phyloP scores from a whole-genome alignment of 495 filamentous ascomycete genomes.

The Immersiella caudata region DNA sequence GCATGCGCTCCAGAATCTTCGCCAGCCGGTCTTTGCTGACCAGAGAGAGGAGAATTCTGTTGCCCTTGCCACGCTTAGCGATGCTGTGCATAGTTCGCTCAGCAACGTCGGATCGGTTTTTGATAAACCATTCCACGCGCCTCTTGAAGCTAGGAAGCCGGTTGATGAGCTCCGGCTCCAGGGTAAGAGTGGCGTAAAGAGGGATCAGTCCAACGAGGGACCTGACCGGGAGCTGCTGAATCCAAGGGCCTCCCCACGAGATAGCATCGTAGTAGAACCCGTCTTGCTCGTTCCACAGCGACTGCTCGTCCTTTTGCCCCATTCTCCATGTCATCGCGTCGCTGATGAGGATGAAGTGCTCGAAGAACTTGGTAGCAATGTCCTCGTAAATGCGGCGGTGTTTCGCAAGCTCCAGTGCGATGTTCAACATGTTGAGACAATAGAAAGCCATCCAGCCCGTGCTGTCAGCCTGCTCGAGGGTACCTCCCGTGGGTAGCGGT shows the following conservation, averaged over 20 bases:
- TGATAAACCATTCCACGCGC: conserved; percentile 88
- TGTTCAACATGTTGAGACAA: conserved; percentile 93
- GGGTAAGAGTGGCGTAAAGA: conserved; percentile 84
- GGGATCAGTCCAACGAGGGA: conserved; percentile 94
- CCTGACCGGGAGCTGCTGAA: conserved; percentile 86
- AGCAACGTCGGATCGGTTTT: conserved; percentile 79
- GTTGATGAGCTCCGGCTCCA: conserved; percentile 92
- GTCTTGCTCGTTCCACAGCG: conserved; percentile 93
- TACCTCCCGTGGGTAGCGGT: conserved; percentile 88
- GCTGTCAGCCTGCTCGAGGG: conserved; percentile 93
- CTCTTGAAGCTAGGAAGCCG: conserved; percentile 93
- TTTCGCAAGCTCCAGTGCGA: conserved; percentile 90
- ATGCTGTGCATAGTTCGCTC: conserved; percentile 93
- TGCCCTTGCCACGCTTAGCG: conserved; percentile 81
- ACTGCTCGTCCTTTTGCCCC: conserved; percentile 73
- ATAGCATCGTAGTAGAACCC: conserved; percentile 99
- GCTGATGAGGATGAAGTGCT: conserved; percentile 96
- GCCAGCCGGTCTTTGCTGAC: conserved; percentile 86
- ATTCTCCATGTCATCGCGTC: conserved; percentile 94
- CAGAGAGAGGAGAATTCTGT: conserved; percentile 80
- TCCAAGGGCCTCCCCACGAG: conserved; percentile 89
- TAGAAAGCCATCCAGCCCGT: conserved; percentile 99
- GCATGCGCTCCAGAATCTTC: conserved; percentile 86
- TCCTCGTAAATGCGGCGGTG: conserved; percentile 97
- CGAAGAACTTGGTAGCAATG: conserved; percentile 97